Base-by-base conservation (phyloP, 2,329 filamentous ascomycete genomes). In the Pseudopithomyces chartarum region DNA sequence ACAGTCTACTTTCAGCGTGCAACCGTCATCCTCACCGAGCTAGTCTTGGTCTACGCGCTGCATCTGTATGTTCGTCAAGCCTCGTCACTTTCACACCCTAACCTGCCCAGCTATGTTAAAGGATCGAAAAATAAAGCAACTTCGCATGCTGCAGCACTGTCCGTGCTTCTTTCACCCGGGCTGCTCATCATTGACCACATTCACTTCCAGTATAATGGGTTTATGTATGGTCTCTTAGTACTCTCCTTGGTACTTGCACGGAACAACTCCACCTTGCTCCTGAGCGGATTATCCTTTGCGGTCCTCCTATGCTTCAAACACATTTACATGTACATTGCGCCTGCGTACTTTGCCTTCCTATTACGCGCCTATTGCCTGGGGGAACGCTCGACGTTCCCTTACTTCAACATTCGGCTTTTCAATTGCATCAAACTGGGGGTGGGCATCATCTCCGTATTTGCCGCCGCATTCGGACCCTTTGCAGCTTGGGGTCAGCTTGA, bases 121-220 rank as follows among this genome's bases (percentile, higher is more conserved):
- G 89, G 90, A 2, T 85, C 89, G 2, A 85, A 88, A 40, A 85
- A 85, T n/a, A 92, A 87, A 70, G 87, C 87, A 43, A 87, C 91
- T 46, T 90, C 92, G 11, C 92, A 97, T 71, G 91, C 90, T 22
- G 91, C 90, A 45, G 92, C 93, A 22, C 82, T 98, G 54, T 97
- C 94, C 1, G 88, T 99, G 57, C 81, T 98, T 3, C 85, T 98
- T 12, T 98, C 93, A 0, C 95, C 95, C 0, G 95, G 94, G 1
- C 85, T 99, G 34, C 82, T 99, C 58, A 96, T 99, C 73, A 98
- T 99, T 75, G 95, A 99, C 72, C 95, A 99, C 75, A 94, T 97
- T 62, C 93, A 97, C 76, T 99, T 99, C 76, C 95, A 99, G 81
- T 99, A 99, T 81, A 99, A 99, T 80, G 94, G 95, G 39, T 92